Evolutionary conservation across 768 basidiomycete species (phyloP).

Genomic region (Leucosporidium scottii): DNA sequence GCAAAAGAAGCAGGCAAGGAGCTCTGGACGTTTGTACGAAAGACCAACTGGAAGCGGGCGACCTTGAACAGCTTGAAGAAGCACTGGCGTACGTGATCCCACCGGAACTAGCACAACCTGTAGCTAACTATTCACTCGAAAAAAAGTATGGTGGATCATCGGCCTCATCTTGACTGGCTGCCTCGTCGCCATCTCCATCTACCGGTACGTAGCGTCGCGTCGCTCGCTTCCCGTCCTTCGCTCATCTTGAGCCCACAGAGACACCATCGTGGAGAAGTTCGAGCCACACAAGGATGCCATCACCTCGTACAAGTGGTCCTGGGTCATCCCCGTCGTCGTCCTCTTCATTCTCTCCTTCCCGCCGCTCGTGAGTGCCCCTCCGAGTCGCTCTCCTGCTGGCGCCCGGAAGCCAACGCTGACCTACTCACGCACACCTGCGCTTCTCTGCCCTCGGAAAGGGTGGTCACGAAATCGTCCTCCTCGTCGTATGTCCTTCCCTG

Average conservation of each 20-base stretch:
- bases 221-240: too few species aligned
- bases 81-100: conserved; percentile 15
- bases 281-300: conserved; percentile 28
- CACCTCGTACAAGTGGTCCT: conserved; percentile 14
- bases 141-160: conserved; percentile 5
- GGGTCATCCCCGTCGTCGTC: conserved; percentile 23
- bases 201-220: background rate
- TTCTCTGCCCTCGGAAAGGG: background rate
- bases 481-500: background rate
- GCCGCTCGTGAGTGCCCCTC: background rate
- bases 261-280: conserved; percentile 19
- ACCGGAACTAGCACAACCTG: too few species aligned
- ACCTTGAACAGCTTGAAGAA: background rate
- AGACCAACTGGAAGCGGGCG: conserved; percentile 20
- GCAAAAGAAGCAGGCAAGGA: conserved; percentile 16
- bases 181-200: conserved; percentile 14
- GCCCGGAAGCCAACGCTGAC: too few species aligned
- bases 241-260: background rate
- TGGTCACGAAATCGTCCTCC: background rate
- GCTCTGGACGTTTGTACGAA: conserved; percentile 10
- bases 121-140: too few species aligned
- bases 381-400: too few species aligned
- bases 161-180: conserved; percentile 1
- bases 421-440: background rate
- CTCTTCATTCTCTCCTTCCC: conserved; percentile 22